Evolutionary conservation across 257 asterid genomes (phyloP).

Genomic region (Solanum piurae): DNA sequence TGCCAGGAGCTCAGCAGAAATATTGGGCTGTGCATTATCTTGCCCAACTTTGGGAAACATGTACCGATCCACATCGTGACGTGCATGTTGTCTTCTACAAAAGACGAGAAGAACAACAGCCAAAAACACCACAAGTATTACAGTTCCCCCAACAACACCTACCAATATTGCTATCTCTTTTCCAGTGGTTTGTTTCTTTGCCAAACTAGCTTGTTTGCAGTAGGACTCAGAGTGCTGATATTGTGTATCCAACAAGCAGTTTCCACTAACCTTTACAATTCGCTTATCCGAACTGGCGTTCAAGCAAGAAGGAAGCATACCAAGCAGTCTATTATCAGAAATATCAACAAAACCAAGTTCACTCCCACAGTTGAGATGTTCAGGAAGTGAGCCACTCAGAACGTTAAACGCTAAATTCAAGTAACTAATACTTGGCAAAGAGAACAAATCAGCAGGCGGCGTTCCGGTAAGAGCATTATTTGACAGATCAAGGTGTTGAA

Average conservation of each 20-base stretch:
- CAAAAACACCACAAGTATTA: constrained; percentile 20
- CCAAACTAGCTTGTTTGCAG: constrained; percentile 12
- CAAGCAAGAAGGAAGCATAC: constrained; percentile 49
- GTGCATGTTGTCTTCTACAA: constrained; percentile 30
- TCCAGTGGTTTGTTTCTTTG: constrained; percentile 8
- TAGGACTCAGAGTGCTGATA: constrained; percentile 38
- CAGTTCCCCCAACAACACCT: constrained; percentile 34
- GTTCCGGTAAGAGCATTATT: constrained; percentile 30
- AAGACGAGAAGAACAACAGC: constrained; percentile 33
- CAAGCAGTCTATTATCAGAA: constrained; percentile 47
- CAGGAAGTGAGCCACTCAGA: constrained; percentile 37
- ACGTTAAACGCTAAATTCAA: constrained; percentile 36
- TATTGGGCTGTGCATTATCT: constrained; percentile 25
- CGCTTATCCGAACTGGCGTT: constrained; percentile 15
- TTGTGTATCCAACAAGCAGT: constrained; percentile 35
- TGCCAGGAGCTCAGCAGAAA: constrained; percentile 36
- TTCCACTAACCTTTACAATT: constrained; percentile 32
- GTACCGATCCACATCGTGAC: constrained; percentile 47
- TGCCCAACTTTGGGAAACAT: constrained; percentile 41
- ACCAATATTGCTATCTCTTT: constrained; percentile 28
- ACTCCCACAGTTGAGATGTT: constrained; percentile 29
- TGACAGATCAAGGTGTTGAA: constrained; percentile 54
- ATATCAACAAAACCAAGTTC: constrained; percentile 39
- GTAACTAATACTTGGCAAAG: constrained; percentile 29
- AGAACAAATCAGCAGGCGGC: constrained; percentile 15